Conservation (phyloP, 768 basidiomycete species). For the Amanita fuliginea region DNA sequence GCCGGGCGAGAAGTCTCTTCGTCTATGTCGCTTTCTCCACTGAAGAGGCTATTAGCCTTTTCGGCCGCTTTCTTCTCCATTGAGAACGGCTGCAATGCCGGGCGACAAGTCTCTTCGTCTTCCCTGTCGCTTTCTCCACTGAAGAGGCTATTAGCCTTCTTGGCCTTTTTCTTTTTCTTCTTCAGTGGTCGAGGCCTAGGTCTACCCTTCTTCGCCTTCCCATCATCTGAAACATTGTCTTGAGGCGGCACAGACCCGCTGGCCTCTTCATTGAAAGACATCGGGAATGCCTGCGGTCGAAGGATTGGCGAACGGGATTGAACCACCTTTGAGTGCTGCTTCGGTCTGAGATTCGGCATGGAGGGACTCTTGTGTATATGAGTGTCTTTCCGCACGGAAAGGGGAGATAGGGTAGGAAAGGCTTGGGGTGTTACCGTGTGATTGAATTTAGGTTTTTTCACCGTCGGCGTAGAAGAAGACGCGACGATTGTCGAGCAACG, state of each 20-base stretch:
- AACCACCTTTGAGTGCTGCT: background rate
- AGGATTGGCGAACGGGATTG: background rate
- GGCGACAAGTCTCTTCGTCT: conserved; percentile 7
- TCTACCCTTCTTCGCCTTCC: background rate
- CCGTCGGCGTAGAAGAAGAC: background rate
- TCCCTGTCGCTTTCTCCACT: conserved; percentile 1
- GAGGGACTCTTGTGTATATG: conserved; percentile 3
- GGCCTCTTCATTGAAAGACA: background rate
- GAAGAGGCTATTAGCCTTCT: conserved; percentile 6
- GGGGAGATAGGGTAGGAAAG: background rate
- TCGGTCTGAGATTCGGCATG: conserved; percentile 1
- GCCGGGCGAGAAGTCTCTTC: conserved; percentile 7
- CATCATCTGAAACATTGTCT: background rate
- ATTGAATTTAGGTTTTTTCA: background rate
- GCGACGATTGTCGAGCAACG: background rate
- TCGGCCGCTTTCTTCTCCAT: conserved; percentile 26
- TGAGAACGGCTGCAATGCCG: conserved; percentile 12
- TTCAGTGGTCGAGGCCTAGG: conserved; percentile 11
- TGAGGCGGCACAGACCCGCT: background rate
- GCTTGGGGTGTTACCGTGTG: background rate
- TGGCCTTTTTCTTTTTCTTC: conserved; percentile 28
- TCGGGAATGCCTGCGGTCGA: background rate
- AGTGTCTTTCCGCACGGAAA: background rate
- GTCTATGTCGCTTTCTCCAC: conserved; percentile 4
- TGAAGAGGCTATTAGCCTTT: conserved; percentile 2